Evolutionary conservation across 768 basidiomycete genomes (phyloP), one percentile per base, ranked within the genome.

Genomic region (Tylopilus felleus): DNA sequence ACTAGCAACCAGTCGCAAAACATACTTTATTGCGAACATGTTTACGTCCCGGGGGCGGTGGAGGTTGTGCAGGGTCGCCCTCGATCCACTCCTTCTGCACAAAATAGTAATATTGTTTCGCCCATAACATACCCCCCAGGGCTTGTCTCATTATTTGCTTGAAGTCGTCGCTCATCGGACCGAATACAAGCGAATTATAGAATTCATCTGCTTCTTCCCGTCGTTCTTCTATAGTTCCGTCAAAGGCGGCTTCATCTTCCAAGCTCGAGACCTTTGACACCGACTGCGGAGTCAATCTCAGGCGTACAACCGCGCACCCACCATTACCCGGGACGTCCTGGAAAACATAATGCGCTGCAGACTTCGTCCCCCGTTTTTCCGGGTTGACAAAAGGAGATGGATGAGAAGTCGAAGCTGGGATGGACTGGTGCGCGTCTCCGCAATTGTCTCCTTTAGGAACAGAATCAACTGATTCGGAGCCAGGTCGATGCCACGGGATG

Each of bases 141-240:
- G 95, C 97, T 73, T 98, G 97, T 57, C 97, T 79, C 92, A 92
- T 97, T 60, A 99, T 89, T 70, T 96, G 95, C 68, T 85, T 86
- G 62, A 98, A 74, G 73, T 99, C 97, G 54, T 97, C 93, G 63
- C 83, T 90, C 65, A 96, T 86, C 14, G 90, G 84, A 4, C 93
- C 93, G 59, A 85, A 79, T 38, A 85, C 84, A 50, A 98, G 78
- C 5, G 81, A 78, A 38, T 79, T 77, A 71, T 98, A 99, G 68
- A 99, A 99, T 72, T 99, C 97, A 68, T 98, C 93, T 7, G 94
- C 93, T 69, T 99, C 97, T 59, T 87, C 80, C 47, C 95, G 78
- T 42, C 97, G 80, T 68, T 94, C 93, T 62, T 98, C 96, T 23
- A 99, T 78, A 33, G 80, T 79, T 58, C 87, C 88, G 60, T 99